Conservation (phyloP, 768 basidiomycete genomes). For the Boletus coccyginus region DNA sequence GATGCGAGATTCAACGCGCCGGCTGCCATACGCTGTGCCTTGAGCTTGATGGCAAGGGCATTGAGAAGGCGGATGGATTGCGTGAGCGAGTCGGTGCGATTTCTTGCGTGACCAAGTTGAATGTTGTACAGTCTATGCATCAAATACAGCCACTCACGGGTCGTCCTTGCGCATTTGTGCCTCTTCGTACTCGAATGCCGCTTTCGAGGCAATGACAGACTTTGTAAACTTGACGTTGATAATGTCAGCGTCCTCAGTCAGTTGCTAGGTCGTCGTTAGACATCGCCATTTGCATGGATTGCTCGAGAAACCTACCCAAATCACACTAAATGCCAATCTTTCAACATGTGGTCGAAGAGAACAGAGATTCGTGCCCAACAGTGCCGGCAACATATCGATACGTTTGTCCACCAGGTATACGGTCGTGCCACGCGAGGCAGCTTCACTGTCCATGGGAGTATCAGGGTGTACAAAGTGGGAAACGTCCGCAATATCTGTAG, state of each 20-base stretch:
- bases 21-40: conserved; percentile 82
- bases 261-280: conserved; percentile 54
- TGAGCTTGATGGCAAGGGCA: conserved; percentile 78
- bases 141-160: conserved; percentile 48
- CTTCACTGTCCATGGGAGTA: conserved; percentile 95
- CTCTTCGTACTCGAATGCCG: conserved; percentile 95
- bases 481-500: conserved; percentile 93
- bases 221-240: conserved; percentile 90
- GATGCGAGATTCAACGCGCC: conserved; percentile 98
- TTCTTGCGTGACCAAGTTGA: conserved; percentile 39
- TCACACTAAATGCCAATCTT: conserved; percentile 89
- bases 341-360: conserved; percentile 91
- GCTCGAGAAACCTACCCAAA: conserved; percentile 67
- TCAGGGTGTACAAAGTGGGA: conserved; percentile 93
- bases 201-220: conserved; percentile 95
- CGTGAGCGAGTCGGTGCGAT: conserved; percentile 77
- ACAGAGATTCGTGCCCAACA: conserved; percentile 95
- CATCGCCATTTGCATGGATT: neutral
- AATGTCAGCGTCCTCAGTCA: conserved; percentile 85
- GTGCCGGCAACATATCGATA: conserved; percentile 94
- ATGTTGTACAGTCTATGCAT: neutral
- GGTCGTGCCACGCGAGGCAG: conserved; percentile 93
- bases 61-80: conserved; percentile 88
- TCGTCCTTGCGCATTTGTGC: conserved; percentile 95
- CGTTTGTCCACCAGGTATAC: conserved; percentile 98